phyloP scores from a whole-genome alignment of 805 yeast genomes.

The Lipomyces starkeyi region DNA sequence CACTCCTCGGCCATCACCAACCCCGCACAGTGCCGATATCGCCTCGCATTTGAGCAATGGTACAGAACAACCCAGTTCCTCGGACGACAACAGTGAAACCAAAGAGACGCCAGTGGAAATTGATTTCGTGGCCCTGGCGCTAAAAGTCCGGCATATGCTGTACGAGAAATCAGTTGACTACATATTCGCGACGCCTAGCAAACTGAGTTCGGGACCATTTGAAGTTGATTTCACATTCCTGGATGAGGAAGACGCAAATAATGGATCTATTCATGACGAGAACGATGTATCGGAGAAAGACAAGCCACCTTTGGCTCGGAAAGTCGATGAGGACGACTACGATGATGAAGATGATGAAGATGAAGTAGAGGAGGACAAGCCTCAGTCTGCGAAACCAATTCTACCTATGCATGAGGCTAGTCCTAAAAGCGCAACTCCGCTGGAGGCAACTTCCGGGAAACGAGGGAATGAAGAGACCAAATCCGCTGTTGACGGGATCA shows the following conservation, averaged over 20 bases:
- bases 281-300: slow-evolving; percentile 10
- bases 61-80: not conserved
- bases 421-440: slow-evolving; percentile 10
- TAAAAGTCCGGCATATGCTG: slow-evolving; percentile 51
- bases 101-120: slow-evolving; percentile 26
- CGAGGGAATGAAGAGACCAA: slow-evolving; percentile 17
- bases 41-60: not conserved
- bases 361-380: slow-evolving; percentile 42
- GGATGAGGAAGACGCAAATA: slow-evolving; percentile 34
- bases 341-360: slow-evolving; percentile 51
- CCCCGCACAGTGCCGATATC: slow-evolving; percentile 1
- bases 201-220: slow-evolving; percentile 23
- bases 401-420: slow-evolving; percentile 1
- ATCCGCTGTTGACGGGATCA: slow-evolving; percentile 24
- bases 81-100: not conserved
- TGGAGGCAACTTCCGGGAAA: slow-evolving; percentile 12
- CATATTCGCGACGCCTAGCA: slow-evolving; percentile 39
- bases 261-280: not conserved
- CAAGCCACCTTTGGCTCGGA: slow-evolving; percentile 19
- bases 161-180: slow-evolving; percentile 46
- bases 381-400: slow-evolving; percentile 37
- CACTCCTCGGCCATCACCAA: slow-evolving; percentile 22
- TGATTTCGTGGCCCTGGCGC: slow-evolving; percentile 47
- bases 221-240: slow-evolving; percentile 40
- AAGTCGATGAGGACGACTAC: slow-evolving; percentile 42